Evolutionary conservation across 306 rosid species (phyloP), one percentile per base, ranked within the genome.

Genomic region (Casuarina glauca): DNA sequence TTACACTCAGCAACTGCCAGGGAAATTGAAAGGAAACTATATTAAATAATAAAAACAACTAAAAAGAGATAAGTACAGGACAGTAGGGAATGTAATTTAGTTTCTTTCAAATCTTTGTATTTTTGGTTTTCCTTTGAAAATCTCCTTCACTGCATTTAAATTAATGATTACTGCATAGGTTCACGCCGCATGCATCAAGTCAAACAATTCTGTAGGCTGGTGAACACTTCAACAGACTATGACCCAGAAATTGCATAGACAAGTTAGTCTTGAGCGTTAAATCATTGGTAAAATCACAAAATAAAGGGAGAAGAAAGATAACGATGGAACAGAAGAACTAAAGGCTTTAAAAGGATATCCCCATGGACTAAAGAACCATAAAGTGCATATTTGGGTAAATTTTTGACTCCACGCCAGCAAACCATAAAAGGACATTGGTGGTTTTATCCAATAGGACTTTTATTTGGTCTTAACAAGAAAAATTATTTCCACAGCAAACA

Each of bases 1-100:
- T 88, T 89, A 81, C 97, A 91, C 77, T 89, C 90, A 62, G 74
- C 94, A 81, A 95, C 97, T 95, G 89, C 85, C 55, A 79, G 54
- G 43, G 68, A 13, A 73, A 13, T 84, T 69, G 64, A 60, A 69
- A 13, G 74, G 64, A 66, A 35, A 50, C 12, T 35, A 49, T 32
- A 76, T 58, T 79, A 42, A 82, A 62, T 46, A 73, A 19, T 9
- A 6, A 55, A 20, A 67, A 3, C 61, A 51, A 55, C 4, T 26
- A 26, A 26, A 26, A 26, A 73, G 35, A 9, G 17, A 41, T n/a
- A 64, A 44, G 51, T 32, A 45, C 19, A 43, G 70, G 66, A 46
- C n/a, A 48, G 43, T 35, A 26, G 42, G 4, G 60, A 35, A 19
- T 71, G 39, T 64, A 39, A 38, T 58, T 13, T 1, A 1, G 10